Percentiles rank a stretch among this genome's conserved stretches.
phyloP scores from a whole-genome alignment of 352 stramenopile species.

The Globisporangium emineosum region DNA sequence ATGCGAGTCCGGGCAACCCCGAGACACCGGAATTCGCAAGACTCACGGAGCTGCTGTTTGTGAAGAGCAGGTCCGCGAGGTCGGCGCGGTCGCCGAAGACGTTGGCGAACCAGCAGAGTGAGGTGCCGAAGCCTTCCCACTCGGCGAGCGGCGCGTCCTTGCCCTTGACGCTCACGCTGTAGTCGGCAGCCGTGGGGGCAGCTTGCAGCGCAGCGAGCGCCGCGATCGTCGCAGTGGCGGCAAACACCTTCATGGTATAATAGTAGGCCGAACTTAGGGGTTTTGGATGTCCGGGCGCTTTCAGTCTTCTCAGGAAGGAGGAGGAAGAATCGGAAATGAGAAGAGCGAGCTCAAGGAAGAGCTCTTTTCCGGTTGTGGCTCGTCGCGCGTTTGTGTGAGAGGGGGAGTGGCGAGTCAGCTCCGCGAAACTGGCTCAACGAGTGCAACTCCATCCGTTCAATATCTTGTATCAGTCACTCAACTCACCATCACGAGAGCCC shows the following conservation, averaged over 20 bases:
- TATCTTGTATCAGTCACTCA: no score
- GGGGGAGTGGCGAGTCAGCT: no score
- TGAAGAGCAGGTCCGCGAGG: slow-evolving; percentile 54
- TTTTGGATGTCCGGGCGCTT: no score
- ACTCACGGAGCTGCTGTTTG: slow-evolving; percentile 32
- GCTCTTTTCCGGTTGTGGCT: no score
- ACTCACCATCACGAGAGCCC: no score
- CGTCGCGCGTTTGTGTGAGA: no score
- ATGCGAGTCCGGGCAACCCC: slow-evolving; percentile 33
- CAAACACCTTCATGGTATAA: not conserved
- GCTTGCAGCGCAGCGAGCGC: not conserved
- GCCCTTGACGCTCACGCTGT: slow-evolving; percentile 26
- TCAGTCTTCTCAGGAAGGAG: not conserved
- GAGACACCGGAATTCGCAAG: slow-evolving; percentile 24
- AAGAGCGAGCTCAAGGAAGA: no score
- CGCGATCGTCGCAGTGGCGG: not conserved
- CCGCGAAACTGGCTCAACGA: no score
- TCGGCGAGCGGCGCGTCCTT: slow-evolving; percentile 16
- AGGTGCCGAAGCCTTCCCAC: slow-evolving; percentile 63
- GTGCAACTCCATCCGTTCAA: no score
- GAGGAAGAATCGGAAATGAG: not conserved
- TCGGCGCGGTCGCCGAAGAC: slow-evolving; percentile 53
- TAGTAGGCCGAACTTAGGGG: not conserved
- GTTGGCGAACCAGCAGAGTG: slow-evolving; percentile 64
- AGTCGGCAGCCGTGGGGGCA: slow-evolving; percentile 16